Percentiles rank a stretch among this genome's conserved stretches.
phyloP scores from a whole-genome alignment of 1,284 basidiomycete species.

The Pseudozyma sp. region DNA sequence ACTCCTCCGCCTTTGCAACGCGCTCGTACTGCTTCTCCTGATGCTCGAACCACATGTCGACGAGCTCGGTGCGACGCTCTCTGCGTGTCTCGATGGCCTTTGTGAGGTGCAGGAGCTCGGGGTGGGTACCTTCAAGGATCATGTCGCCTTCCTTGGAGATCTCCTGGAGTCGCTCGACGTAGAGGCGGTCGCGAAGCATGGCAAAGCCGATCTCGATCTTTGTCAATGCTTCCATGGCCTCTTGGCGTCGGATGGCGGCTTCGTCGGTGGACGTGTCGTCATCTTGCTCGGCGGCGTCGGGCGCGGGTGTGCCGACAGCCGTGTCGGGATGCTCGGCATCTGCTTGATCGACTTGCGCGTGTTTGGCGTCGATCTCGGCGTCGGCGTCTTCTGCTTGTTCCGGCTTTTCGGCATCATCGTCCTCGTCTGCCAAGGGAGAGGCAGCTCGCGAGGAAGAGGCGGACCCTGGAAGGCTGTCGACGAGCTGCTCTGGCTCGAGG shows the following conservation, averaged over 20 bases:
- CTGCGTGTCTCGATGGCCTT: constrained; percentile 69
- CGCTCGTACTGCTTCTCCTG: constrained; percentile 79
- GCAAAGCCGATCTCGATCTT: constrained; percentile 74
- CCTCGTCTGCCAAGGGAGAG: constrained; percentile 46
- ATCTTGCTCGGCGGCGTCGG: constrained; percentile 48
- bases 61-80: constrained; percentile 67
- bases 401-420: constrained; percentile 39
- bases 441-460: constrained; percentile 53
- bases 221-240: constrained; percentile 72
- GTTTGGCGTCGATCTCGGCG: constrained; percentile 22
- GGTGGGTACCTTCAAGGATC: constrained; percentile 76
- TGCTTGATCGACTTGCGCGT: constrained; percentile 18
- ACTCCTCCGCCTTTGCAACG: constrained; percentile 73
- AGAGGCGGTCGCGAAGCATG: constrained; percentile 72
- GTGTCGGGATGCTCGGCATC: constrained; percentile 42
- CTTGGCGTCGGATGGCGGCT: constrained; percentile 67
- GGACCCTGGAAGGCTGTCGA: constrained; percentile 52
- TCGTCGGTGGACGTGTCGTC: constrained; percentile 61
- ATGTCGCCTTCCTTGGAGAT: constrained; percentile 73
- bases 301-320: constrained; percentile 46
- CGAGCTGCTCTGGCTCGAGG: constrained; percentile 49
- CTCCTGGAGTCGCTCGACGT: constrained; percentile 73
- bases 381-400: constrained; percentile 4
- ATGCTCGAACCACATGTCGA: constrained; percentile 72
- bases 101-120: constrained; percentile 82